Conservation (phyloP, 352 stramenopile genomes). For the Globisporangium cylindrosporum region DNA sequence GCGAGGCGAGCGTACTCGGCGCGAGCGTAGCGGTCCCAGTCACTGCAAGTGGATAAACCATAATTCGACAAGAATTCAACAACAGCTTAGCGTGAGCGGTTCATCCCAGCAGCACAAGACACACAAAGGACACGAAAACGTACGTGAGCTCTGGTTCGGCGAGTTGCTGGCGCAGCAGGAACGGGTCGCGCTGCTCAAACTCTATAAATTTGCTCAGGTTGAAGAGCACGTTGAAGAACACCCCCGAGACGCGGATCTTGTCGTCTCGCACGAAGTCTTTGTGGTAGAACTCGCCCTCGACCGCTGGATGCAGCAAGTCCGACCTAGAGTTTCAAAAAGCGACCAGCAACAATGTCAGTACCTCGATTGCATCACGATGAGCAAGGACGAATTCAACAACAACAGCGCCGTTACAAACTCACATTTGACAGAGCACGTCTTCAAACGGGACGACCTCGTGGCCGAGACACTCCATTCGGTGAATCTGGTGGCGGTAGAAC, state of each 20-base stretch:
- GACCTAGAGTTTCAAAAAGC: constrained; percentile 31
- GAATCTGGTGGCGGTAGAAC: constrained; percentile 93
- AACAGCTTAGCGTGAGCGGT: too few relatives aligned
- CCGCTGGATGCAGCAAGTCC: constrained; percentile 72
- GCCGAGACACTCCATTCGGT: constrained; percentile 97
- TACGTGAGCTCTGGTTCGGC: constrained; percentile 86
- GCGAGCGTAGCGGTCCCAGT: constrained; percentile 98
- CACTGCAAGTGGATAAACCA: constrained; percentile 30
- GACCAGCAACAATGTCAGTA: constrained; percentile 26
- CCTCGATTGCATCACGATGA: constrained; percentile 12
- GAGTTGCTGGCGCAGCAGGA: constrained; percentile 94
- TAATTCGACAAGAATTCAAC: too few relatives aligned
- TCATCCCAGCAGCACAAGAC: not conserved
- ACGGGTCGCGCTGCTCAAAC: constrained; percentile 98
- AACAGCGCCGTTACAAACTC: constrained; percentile 34
- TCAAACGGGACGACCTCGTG: constrained; percentile 98
- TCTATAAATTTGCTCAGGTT: constrained; percentile 99
- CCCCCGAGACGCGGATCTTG: constrained; percentile 91
- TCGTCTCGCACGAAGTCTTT: constrained; percentile 79
- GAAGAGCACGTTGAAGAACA: constrained; percentile 99
- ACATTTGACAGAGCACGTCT: constrained; percentile 99
- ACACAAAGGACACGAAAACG: constrained; percentile 18
- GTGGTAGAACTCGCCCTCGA: constrained; percentile 79
- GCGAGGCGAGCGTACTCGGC: constrained; percentile 96
- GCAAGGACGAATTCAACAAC: not conserved